Percentiles rank a stretch among this genome's conserved stretches.
These are phyloP conservation scores for Coemansia sp. DNA, from an alignment of 192 early-diverging fungal genomes.

Conservation along the genomic window DNA sequence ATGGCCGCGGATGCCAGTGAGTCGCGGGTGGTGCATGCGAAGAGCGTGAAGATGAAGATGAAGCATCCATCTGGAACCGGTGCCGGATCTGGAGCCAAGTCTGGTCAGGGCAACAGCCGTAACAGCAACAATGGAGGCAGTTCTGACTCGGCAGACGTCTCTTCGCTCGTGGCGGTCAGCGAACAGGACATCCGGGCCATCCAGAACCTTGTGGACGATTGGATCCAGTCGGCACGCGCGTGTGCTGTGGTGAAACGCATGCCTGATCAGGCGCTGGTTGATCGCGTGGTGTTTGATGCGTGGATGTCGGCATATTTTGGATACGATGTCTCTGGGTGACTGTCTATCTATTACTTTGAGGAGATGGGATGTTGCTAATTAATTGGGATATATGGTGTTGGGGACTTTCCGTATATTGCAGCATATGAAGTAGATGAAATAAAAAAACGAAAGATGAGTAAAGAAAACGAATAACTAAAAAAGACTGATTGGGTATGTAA, in stretches of 20 bases:
- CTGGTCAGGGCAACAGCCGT: too few relatives aligned
- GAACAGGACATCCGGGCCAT: slow-evolving; percentile 38
- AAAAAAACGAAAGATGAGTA: slow-evolving; percentile 1
- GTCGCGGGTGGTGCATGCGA: neutral
- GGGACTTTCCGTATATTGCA: neutral
- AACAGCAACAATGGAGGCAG: neutral
- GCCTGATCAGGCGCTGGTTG: slow-evolving; percentile 20
- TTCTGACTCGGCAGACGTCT: neutral
- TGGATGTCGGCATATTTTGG: slow-evolving; percentile 42
- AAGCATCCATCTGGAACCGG: neutral
- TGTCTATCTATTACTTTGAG: neutral
- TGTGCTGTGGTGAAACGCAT: slow-evolving; percentile 14
- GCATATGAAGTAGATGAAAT: neutral
- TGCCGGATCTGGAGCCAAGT: neutral
- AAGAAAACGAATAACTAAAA: neutral
- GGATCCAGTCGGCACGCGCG: slow-evolving; percentile 36
- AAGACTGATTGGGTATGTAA: neutral
- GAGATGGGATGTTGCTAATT: neutral
- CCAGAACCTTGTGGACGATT: slow-evolving; percentile 45
- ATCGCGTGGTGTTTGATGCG: slow-evolving; percentile 25
- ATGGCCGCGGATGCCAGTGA: neutral
- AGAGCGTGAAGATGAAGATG: neutral
- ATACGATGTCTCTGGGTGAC: neutral
- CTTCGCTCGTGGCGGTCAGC: slow-evolving; percentile 12
- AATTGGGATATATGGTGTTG: neutral